phyloP scores from a whole-genome alignment of 192 early-diverging fungal genomes.

The Helicostylum pulchrum region DNA sequence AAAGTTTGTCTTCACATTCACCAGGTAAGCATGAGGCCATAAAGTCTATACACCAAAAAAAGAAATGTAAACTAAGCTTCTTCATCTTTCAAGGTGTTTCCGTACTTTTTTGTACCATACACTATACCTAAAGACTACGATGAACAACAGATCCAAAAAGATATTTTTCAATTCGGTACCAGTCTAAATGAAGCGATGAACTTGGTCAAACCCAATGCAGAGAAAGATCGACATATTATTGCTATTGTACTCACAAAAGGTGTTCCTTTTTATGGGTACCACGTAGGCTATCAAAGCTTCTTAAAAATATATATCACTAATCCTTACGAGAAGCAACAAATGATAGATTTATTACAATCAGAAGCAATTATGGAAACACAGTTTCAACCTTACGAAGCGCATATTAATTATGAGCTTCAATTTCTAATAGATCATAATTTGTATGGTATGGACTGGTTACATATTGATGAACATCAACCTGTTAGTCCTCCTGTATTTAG shows the following conservation, averaged over 20 bases:
- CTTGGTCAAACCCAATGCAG: conserved; percentile 39
- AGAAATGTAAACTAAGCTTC: conserved; percentile 1
- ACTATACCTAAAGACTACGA: conserved; percentile 36
- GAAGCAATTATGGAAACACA: conserved; percentile 69
- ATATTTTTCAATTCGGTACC: conserved; percentile 52
- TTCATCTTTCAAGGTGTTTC: conserved; percentile 51
- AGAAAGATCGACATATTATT: conserved; percentile 49
- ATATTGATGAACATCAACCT: conserved; percentile 34
- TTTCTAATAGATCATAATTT: conserved; percentile 86
- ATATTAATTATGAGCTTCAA: conserved; percentile 80
- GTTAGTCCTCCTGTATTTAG: conserved; percentile 11
- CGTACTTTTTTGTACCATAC: conserved; percentile 82
- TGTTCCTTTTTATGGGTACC: conserved; percentile 86
- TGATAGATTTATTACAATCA: conserved; percentile 62
- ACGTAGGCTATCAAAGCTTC: conserved; percentile 62
- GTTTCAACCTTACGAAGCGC: conserved; percentile 78
- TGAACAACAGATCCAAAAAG: conserved; percentile 32
- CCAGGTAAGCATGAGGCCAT: conserved; percentile 43
- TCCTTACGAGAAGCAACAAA: conserved; percentile 53
- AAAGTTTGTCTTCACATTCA: conserved; percentile 83
- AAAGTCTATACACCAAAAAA: neutral
- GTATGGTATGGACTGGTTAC: conserved; percentile 82
- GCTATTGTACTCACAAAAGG: conserved; percentile 75
- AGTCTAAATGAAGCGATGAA: conserved; percentile 71
- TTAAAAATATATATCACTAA: conserved; percentile 74